These are phyloP conservation scores for Pseudocercospora macadamiae DNA, from an alignment of 2,329 filamentous ascomycete genomes.

Conservation along the genomic window DNA sequence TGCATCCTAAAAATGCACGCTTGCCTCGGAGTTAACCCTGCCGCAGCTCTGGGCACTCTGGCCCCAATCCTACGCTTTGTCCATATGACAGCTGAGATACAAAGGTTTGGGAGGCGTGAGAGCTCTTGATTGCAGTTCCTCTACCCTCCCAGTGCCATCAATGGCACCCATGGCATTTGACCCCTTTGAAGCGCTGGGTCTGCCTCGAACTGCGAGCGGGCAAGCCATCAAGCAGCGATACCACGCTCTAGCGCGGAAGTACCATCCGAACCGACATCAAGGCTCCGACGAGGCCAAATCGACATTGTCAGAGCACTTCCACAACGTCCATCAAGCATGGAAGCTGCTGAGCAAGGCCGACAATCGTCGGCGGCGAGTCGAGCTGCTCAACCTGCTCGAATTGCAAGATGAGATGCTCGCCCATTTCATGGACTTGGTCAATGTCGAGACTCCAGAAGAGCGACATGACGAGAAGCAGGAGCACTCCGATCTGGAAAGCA, in stretches of 20 bases:
- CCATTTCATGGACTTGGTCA: slow-evolving; percentile 31
- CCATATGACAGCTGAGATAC: slow-evolving; percentile 22
- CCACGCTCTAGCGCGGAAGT: slow-evolving; percentile 81
- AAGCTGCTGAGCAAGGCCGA: slow-evolving; percentile 33
- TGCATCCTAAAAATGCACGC: slow-evolving; percentile 6
- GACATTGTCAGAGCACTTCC: slow-evolving; percentile 34
- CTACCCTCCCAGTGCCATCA: slow-evolving; percentile 3
- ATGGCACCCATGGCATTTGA: slow-evolving; percentile 51
- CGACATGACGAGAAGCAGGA: slow-evolving; percentile 18
- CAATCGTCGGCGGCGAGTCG: slow-evolving; percentile 33
- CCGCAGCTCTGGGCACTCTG: slow-evolving; percentile 15
- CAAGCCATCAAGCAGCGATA: slow-evolving; percentile 88
- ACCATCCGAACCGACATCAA: slow-evolving; percentile 66
- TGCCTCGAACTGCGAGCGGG: slow-evolving; percentile 71
- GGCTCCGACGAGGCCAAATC: slow-evolving; percentile 45
- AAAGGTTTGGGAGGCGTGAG: slow-evolving; percentile 15
- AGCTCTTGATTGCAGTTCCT: slow-evolving; percentile 26
- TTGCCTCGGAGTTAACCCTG: slow-evolving; percentile 5
- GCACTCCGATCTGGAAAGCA: slow-evolving; percentile 29
- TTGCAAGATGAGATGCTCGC: slow-evolving; percentile 33
- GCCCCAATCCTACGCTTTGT: slow-evolving; percentile 11
- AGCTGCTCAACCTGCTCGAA: slow-evolving; percentile 36
- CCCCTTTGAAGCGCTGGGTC: slow-evolving; percentile 78
- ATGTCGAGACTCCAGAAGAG: slow-evolving; percentile 18
- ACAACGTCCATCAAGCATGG: slow-evolving; percentile 37